These are phyloP conservation scores for Saccharomycopsis olivae DNA, from an alignment of 805 yeast genomes.

Conservation along the genomic window DNA sequence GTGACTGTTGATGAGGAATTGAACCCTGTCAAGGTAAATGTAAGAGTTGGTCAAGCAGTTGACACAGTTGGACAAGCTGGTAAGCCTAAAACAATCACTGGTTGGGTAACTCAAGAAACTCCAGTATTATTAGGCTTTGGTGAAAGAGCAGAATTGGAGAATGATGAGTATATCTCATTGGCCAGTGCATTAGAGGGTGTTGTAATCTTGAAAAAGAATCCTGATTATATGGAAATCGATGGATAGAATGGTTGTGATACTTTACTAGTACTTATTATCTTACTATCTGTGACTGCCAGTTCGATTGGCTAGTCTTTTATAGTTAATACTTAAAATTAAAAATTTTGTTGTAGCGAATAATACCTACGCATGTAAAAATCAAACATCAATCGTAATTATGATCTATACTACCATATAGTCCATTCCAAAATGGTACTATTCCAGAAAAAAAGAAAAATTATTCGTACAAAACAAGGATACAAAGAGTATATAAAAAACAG, in stretches of 20 bases:
- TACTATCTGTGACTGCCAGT: too few relatives aligned
- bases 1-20: slow-evolving; percentile 86
- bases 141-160: slow-evolving; percentile 94
- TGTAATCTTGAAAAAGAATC: slow-evolving; percentile 85
- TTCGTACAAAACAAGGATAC: too few relatives aligned
- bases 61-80: slow-evolving; percentile 99
- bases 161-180: slow-evolving; percentile 80
- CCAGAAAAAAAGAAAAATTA: too few relatives aligned
- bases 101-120: slow-evolving; percentile 98
- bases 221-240: slow-evolving; percentile 64
- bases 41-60: slow-evolving; percentile 97
- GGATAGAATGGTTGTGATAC: slow-evolving; percentile 6
- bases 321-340: neutral
- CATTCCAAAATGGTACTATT: too few relatives aligned
- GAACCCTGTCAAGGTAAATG: slow-evolving; percentile 82
- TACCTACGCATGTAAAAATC: too few relatives aligned
- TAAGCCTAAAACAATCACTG: slow-evolving; percentile 96
- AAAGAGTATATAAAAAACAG: too few relatives aligned
- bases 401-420: too few relatives aligned
- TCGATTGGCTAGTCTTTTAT: too few relatives aligned
- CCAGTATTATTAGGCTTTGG: slow-evolving; percentile 91
- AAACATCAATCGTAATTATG: too few relatives aligned
- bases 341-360: too few relatives aligned
- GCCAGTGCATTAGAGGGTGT: slow-evolving; percentile 83
- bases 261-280: too few relatives aligned